A percentile compares a stretch with the other conserved stretches of the same genome.
Conservation (phyloP, 352 stramenopile species). For the Pythium angustatum region DNA sequence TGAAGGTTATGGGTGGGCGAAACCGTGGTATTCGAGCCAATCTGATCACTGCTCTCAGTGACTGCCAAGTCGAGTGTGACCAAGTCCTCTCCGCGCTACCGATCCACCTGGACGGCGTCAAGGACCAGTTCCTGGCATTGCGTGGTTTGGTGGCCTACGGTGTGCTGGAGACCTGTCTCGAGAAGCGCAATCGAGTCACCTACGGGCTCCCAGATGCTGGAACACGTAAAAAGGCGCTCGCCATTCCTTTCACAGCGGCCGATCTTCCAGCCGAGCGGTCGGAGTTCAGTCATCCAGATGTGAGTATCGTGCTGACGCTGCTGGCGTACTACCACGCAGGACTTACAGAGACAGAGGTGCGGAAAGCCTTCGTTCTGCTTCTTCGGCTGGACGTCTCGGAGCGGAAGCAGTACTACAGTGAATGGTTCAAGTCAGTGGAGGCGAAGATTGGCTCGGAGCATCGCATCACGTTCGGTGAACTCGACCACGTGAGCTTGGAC, state of each 20-base stretch:
- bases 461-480: neutral
- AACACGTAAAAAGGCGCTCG: slow-evolving; percentile 62
- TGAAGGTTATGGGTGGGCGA: slow-evolving; percentile 33
- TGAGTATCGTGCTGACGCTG: slow-evolving; percentile 20
- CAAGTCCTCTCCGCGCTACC: slow-evolving; percentile 9
- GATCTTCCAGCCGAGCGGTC: slow-evolving; percentile 37
- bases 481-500: slow-evolving; percentile 27
- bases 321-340: slow-evolving; percentile 20
- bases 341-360: slow-evolving; percentile 39
- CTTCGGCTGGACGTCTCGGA: slow-evolving; percentile 42
- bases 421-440: neutral
- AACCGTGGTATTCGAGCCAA: slow-evolving; percentile 35
- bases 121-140: slow-evolving; percentile 53
- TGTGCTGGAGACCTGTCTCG: slow-evolving; percentile 74
- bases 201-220: slow-evolving; percentile 58
- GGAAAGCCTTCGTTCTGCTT: slow-evolving; percentile 49
- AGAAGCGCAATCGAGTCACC: slow-evolving; percentile 81
- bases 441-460: neutral
- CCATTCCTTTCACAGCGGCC: slow-evolving; percentile 83
- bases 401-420: neutral
- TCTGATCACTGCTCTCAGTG: slow-evolving; percentile 1
- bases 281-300: slow-evolving; percentile 21
- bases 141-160: slow-evolving; percentile 75
- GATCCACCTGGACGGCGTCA: slow-evolving; percentile 19
- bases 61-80: slow-evolving; percentile 22